Conservation (phyloP, 371 early-diverging fungal genomes). For the Agmasoma carcini region DNA sequence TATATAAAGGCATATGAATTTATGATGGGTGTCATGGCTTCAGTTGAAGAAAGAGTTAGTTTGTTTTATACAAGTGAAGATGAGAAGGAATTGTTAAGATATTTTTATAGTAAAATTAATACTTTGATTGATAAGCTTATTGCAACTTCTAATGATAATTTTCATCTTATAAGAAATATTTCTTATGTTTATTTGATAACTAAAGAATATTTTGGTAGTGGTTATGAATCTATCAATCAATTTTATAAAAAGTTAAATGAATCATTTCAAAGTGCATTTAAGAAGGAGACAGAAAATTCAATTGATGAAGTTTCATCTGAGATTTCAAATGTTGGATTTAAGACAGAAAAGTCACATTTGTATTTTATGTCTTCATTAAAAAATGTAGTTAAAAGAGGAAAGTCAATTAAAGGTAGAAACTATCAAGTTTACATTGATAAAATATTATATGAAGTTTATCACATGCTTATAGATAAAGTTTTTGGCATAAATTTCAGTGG, state of each 20-base stretch:
- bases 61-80: slow-evolving; percentile 24
- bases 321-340: slow-evolving; percentile 15
- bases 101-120: slow-evolving; percentile 15
- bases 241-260: slow-evolving; percentile 10
- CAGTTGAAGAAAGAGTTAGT: slow-evolving; percentile 7
- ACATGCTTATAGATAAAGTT: slow-evolving; percentile 9
- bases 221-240: slow-evolving; percentile 4
- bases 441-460: slow-evolving; percentile 7
- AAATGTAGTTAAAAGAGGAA: slow-evolving; percentile 3
- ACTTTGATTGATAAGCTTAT: slow-evolving; percentile 21
- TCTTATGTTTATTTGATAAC: slow-evolving; percentile 8
- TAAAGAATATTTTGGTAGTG: slow-evolving; percentile 23
- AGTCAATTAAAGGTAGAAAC: slow-evolving; percentile 22
- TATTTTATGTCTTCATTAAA: slow-evolving; percentile 13
- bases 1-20: slow-evolving; percentile 10
- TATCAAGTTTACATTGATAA: slow-evolving; percentile 1
- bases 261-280: slow-evolving; percentile 15
- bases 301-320: slow-evolving; percentile 11
- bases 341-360: not conserved
- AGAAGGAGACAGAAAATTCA: slow-evolving; percentile 12
- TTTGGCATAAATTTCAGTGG: slow-evolving; percentile 8
- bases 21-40: slow-evolving; percentile 17
- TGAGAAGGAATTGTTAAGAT: slow-evolving; percentile 21
- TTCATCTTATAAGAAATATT: slow-evolving; percentile 7
- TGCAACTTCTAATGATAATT: slow-evolving; percentile 2